Base-by-base conservation (phyloP, 805 yeast genomes). In the Wickerhamomyces bisporus region DNA sequence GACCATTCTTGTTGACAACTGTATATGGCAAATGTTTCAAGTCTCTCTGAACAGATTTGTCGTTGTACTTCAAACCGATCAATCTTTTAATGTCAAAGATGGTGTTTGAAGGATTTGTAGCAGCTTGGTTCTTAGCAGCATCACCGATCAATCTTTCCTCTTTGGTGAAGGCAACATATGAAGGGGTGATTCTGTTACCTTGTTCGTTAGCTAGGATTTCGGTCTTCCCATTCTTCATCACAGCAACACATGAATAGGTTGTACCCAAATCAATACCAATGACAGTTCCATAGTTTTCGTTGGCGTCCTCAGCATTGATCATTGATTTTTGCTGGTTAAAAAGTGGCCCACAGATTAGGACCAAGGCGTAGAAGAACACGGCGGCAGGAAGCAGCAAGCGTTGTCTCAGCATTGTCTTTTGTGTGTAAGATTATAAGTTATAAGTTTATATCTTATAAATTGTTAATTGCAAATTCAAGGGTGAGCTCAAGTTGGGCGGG, bases 261-360 rank as follows among this genome's bases (percentile, higher is more conserved):
- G 97, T 89, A 64, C 98, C 98, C 69, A 91, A 76, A 73, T 91
- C 98, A 60, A 91, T 91, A 68, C 98, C 95, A 51, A 86, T 85
- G 34, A 84, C 91, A 42, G 73, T 75, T 42, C 82, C 82, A 44
- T 77, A 77, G 46, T 59, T 65, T 32, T 73, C 77, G 5, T 60
- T 59, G 30, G 47, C 44, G 23, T 52, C 51, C 30, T 49, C 51
- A 41, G 57, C 57, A 32, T 44, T 39, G 18, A 52, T 58, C 35
- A 53, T 39, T 14, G 48, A 32, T 32, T 38, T 41, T 19, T 34
- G 39, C 16, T 47, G 41, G 26, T 32, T 36, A 35, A 53, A 49
- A 31, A 55, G 40, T 13, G 60, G 60, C 3, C 50, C 52, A n/a
- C 52, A 30, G 7, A 51, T 52, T 13, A 55, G 40, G 17, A 55